phyloP scores from a whole-genome alignment of 1,284 basidiomycete species.

The Tetrapyrgos nigripes region DNA sequence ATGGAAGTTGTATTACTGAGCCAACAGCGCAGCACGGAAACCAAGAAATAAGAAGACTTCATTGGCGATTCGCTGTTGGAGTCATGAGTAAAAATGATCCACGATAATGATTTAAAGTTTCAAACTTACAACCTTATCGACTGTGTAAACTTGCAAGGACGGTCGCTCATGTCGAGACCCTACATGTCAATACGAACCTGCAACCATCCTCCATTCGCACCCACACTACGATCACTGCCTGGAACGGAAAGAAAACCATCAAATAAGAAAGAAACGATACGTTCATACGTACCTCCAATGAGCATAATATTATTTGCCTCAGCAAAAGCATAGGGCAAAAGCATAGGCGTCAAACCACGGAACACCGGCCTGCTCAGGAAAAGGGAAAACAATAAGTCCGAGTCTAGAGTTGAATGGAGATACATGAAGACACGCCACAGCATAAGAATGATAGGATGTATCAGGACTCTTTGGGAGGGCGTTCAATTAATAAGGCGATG shows the following conservation, averaged over 20 bases:
- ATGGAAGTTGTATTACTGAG: too few relatives aligned
- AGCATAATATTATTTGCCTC: slow-evolving; percentile 44
- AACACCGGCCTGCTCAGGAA: slow-evolving; percentile 44
- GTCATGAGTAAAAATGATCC: background rate
- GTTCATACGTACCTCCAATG: slow-evolving; percentile 34
- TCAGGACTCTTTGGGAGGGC: background rate
- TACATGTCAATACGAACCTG: slow-evolving; percentile 21
- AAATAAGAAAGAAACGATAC: background rate
- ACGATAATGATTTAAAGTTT: background rate
- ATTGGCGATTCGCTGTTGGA: too few relatives aligned
- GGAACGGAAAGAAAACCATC: slow-evolving; percentile 34
- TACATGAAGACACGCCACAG: too few relatives aligned
- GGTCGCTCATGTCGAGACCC: too few relatives aligned
- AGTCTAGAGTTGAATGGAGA: too few relatives aligned
- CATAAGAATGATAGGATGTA: background rate
- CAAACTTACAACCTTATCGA: slow-evolving; percentile 45
- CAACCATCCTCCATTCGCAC: slow-evolving; percentile 37
- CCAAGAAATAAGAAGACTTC: too few relatives aligned
- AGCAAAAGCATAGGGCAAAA: too few relatives aligned
- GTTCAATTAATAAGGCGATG: background rate
- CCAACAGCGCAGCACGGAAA: too few relatives aligned
- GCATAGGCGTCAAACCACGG: slow-evolving; percentile 47
- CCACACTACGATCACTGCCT: slow-evolving; percentile 39
- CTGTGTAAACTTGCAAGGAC: slow-evolving; percentile 14
- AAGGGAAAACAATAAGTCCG: too few relatives aligned